Evolutionary conservation across 2,329 filamentous ascomycete species (phyloP).

Genomic region (Podosphaera fusca): DNA sequence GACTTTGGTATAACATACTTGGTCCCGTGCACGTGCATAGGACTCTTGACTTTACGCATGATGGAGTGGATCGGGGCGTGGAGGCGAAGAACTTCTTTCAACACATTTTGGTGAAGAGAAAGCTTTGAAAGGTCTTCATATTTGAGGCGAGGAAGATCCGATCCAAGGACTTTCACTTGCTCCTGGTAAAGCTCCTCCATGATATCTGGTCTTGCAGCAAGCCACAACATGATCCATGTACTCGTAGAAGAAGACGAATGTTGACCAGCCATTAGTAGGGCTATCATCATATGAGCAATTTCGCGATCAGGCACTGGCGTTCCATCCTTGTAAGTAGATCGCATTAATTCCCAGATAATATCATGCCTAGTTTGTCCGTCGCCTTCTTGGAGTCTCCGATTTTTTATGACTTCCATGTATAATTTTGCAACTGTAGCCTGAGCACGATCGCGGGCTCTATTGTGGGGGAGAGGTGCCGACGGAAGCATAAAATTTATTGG

Average conservation of each 20-base stretch:
- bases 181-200: constrained; percentile 66
- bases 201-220: constrained; percentile 55
- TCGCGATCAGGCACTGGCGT: constrained; percentile 58
- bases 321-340: constrained; percentile 65
- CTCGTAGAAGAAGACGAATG: constrained; percentile 70
- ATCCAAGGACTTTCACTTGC: constrained; percentile 50
- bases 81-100: constrained; percentile 80
- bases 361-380: constrained; percentile 30
- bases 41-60: constrained; percentile 73
- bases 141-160: constrained; percentile 48
- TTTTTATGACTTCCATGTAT: constrained; percentile 62
- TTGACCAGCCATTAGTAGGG: constrained; percentile 75
- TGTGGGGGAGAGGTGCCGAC: constrained; percentile 76
- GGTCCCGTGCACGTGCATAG: constrained; percentile 64
- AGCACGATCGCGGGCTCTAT: constrained; percentile 56
- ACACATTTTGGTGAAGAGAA: constrained; percentile 58
- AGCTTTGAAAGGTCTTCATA: constrained; percentile 62
- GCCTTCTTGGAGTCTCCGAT: constrained; percentile 29
- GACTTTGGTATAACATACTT: constrained; percentile 60
- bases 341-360: constrained; percentile 84
- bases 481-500: constrained; percentile 79
- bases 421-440: constrained; percentile 60
- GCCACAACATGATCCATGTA: constrained; percentile 64
- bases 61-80: constrained; percentile 91
- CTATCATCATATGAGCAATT: constrained; percentile 85